Evolutionary conservation across 352 stramenopile species (phyloP).

Genomic region (Pythium sukuiense): DNA sequence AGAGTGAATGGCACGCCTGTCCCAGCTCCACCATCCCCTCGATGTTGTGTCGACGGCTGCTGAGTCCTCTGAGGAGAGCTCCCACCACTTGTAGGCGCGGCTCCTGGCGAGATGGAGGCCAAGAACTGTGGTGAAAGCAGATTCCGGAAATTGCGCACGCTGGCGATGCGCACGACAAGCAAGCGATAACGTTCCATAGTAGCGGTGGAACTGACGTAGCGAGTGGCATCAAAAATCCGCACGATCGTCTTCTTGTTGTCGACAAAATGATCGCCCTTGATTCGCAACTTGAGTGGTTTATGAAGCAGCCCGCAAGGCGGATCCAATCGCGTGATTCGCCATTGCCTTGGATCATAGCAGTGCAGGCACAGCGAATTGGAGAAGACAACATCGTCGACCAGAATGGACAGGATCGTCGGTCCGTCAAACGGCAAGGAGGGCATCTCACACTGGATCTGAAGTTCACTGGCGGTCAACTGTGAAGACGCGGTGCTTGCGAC

Average conservation of each 20-base stretch:
- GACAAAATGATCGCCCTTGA: conserved; percentile 64
- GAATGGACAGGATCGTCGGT: conserved; percentile 43
- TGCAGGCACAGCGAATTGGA: conserved; percentile 66
- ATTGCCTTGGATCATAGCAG: conserved; percentile 68
- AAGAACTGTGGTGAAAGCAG: conserved; percentile 36
- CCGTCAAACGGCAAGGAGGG: conserved; percentile 55
- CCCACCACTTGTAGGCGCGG: background rate
- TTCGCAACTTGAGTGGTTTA: conserved; percentile 32
- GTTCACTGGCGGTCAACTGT: background rate
- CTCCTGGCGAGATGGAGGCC: background rate
- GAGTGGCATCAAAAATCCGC: conserved; percentile 45
- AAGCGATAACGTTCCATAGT: conserved; percentile 50
- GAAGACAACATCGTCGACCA: conserved; percentile 49
- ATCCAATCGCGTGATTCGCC: conserved; percentile 40
- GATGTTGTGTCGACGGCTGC: conserved; percentile 27
- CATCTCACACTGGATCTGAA: conserved; percentile 53
- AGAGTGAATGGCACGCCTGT: conserved; percentile 34
- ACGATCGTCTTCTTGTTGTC: conserved; percentile 66
- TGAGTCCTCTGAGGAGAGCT: conserved; percentile 17
- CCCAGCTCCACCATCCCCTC: conserved; percentile 30
- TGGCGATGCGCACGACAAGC: conserved; percentile 49
- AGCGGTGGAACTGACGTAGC: conserved; percentile 37
- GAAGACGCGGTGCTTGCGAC: background rate
- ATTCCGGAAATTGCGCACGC: conserved; percentile 44
- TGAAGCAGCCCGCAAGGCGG: conserved; percentile 49